phyloP scores from a whole-genome alignment of 306 rosid genomes.

The Trichosanthes cucumerina region DNA sequence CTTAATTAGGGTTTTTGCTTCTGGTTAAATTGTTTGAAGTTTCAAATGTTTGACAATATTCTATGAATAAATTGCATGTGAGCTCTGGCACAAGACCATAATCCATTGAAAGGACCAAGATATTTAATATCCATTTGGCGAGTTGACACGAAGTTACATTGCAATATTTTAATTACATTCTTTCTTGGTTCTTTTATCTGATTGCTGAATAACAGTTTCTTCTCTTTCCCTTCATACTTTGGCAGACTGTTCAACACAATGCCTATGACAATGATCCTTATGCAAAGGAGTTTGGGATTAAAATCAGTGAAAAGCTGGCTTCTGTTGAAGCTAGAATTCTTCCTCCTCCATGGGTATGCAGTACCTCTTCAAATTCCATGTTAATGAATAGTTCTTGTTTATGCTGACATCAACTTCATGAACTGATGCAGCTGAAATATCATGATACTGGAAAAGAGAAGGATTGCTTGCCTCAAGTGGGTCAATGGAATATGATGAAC shows the following conservation, averaged over 20 bases:
- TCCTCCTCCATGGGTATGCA: constrained; percentile 95
- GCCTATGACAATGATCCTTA: constrained; percentile 84
- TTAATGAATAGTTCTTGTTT: neutral
- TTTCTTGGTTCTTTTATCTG: neutral
- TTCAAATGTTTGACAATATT: neutral
- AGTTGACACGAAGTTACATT: neutral
- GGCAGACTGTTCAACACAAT: constrained; percentile 76
- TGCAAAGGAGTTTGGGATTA: constrained; percentile 91
- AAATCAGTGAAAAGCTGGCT: constrained; percentile 79
- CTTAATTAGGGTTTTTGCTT: neutral
- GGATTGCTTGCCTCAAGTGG: constrained; percentile 95
- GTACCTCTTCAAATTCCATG: constrained; percentile 10
- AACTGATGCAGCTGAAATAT: constrained; percentile 64
- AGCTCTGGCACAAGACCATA: neutral
- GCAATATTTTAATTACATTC: neutral
- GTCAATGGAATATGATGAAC: constrained; percentile 99
- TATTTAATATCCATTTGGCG: neutral
- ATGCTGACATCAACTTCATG: constrained; percentile 4
- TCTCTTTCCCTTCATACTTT: constrained; percentile 8
- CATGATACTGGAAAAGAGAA: constrained; percentile 93
- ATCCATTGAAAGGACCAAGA: neutral
- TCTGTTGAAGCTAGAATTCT: constrained; percentile 94
- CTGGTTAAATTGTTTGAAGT: neutral
- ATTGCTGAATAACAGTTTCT: neutral
- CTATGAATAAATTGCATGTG: neutral